These are phyloP conservation scores for Xylariaceae sp. DNA, from an alignment of 2,329 filamentous ascomycete genomes.

Conservation along the genomic window DNA sequence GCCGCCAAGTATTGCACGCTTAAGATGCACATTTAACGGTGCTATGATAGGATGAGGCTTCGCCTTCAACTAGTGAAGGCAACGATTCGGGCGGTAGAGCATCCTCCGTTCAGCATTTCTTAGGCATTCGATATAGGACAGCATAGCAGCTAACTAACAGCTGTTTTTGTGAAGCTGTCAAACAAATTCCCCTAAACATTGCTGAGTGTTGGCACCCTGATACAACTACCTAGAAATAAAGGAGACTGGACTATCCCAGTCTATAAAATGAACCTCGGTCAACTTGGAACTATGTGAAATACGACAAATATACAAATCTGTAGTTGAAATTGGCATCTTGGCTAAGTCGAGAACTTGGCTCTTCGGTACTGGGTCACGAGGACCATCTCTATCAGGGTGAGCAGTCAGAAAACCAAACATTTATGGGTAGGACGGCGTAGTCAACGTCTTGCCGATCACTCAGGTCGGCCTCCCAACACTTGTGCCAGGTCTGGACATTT, in stretches of 20 bases:
- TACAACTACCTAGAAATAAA: not conserved
- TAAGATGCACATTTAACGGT: not conserved
- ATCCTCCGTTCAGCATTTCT: not conserved
- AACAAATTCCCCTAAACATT: not conserved
- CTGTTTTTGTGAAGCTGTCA: not conserved
- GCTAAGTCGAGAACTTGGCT: not conserved
- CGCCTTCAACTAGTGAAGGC: not conserved
- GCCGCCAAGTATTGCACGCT: not conserved
- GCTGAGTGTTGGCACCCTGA: not conserved
- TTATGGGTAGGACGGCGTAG: too few relatives aligned
- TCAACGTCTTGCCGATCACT: too few relatives aligned
- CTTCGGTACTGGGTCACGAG: too few relatives aligned
- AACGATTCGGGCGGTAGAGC: not conserved
- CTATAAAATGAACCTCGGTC: not conserved
- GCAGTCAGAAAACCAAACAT: too few relatives aligned
- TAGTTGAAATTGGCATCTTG: not conserved
- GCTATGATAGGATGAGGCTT: not conserved
- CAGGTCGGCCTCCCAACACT: too few relatives aligned
- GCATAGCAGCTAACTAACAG: not conserved
- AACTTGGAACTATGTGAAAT: slow-evolving; percentile 3
- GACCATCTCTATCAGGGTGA: too few relatives aligned
- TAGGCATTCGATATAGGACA: not conserved
- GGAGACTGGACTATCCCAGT: not conserved
- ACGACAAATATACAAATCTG: not conserved
- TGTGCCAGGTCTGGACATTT: too few relatives aligned